These are phyloP conservation scores for Syncephalastrum racemosum DNA, from an alignment of 371 early-diverging fungal species.

Conservation along the genomic window DNA sequence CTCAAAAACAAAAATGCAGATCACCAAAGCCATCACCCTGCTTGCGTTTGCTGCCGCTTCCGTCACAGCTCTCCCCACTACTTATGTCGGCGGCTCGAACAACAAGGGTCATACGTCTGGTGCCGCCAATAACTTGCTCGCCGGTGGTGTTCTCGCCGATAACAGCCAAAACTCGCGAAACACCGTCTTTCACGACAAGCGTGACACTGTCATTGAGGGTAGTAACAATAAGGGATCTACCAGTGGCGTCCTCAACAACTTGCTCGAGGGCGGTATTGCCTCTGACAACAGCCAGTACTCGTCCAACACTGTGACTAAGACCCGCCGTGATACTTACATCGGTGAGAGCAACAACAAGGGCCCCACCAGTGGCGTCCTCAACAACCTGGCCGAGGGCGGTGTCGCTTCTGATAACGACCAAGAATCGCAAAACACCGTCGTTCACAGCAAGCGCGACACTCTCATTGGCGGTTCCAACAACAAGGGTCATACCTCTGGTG, in stretches of 20 bases:
- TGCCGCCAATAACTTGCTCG: neutral
- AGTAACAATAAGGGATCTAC: neutral
- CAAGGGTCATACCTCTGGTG: neutral
- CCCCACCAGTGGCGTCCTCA: neutral
- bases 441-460: neutral
- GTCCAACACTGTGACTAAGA: no score
- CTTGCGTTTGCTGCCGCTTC: no score
- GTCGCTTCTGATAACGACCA: neutral
- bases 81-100: neutral
- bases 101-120: conserved; percentile 1
- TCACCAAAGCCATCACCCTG: no score
- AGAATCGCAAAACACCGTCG: no score
- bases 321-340: conserved; percentile 1
- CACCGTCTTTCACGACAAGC: neutral
- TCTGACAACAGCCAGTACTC: no score
- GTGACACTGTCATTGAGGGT: neutral
- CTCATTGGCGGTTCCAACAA: neutral
- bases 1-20: neutral
- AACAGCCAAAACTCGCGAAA: neutral
- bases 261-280: neutral
- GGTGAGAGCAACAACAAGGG: neutral
- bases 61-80: neutral
- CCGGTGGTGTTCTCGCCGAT: neutral
- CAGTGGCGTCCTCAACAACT: neutral
- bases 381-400: conserved; percentile 3